A percentile compares a stretch with the other conserved stretches of the same genome.
phyloP scores from a whole-genome alignment of 805 yeast species.

The Ogataea salicorniae region DNA sequence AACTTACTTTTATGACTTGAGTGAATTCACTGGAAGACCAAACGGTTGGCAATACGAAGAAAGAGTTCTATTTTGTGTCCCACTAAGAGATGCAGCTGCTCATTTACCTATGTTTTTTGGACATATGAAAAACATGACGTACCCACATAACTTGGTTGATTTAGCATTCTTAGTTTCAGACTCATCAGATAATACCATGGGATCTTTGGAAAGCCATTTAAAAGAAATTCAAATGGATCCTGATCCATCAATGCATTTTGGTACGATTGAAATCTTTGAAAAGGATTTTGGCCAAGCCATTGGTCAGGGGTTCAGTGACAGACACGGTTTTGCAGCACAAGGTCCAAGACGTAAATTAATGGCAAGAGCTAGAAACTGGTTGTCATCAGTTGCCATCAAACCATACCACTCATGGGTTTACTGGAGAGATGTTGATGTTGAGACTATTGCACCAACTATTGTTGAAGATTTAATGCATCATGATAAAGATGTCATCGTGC shows the following conservation, averaged over 20 bases:
- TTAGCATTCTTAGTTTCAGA: constrained; percentile 84
- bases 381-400: constrained; percentile 75
- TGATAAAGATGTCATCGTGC: constrained; percentile 86
- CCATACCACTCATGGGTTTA: constrained; percentile 95
- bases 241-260: constrained; percentile 61
- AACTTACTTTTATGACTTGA: constrained; percentile 35
- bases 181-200: constrained; percentile 84
- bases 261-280: constrained; percentile 80
- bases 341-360: constrained; percentile 91
- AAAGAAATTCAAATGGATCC: constrained; percentile 60
- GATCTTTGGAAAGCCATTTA: constrained; percentile 52
- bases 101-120: constrained; percentile 59
- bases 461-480: constrained; percentile 91
- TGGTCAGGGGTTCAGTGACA: constrained; percentile 88
- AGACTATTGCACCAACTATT: constrained; percentile 77
- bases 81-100: constrained; percentile 54
- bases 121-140: constrained; percentile 51
- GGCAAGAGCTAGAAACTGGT: constrained; percentile 96
- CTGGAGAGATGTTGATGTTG: constrained; percentile 99
- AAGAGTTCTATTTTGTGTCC: constrained; percentile 51
- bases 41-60: constrained; percentile 53
- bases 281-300: constrained; percentile 91
- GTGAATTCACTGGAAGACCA: constrained; percentile 36
- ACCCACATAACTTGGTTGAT: constrained; percentile 53
- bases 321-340: constrained; percentile 95